Base-by-base conservation (phyloP, 257 asterid species). In the Scutellaria galericulata region DNA sequence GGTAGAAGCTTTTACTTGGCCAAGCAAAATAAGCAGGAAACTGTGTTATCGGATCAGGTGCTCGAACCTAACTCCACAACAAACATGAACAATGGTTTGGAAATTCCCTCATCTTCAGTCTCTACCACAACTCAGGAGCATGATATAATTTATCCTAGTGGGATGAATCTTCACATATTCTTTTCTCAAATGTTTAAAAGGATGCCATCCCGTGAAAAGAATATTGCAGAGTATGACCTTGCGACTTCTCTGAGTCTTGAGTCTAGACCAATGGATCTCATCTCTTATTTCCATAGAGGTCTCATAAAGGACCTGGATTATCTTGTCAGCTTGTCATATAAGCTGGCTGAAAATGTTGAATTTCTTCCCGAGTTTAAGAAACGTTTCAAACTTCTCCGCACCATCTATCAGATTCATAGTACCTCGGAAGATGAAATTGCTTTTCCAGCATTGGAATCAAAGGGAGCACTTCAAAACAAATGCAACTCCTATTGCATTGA, bases 391-490 rank as follows among this genome's bases (percentile, higher is more conserved):
- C 79, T 74, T 61, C 42, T 92, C 56, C 85, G 75, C 42, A 77
- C 66, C 74, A 79, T 92, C 55, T 88, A 86, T 64, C 85, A 85
- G 65, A 41, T 78, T 69, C 97, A 92, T 71, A 88, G 93, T 68
- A 77, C 75, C 72, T 81, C 92, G 5, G 96, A 92, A 80, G 95
- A 86, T 73, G 89, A 82, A 73, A 77, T 87, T 75, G 82, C 83
- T 61, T 92, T 92, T 76, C 98, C 98, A 9, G 90, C 92, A 68
- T 80, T 90, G 72, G 98, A 92, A 72, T 83, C 88, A 12, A 92
- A 82, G 89, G 94, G 84, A 22, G 87, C 85, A 40, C 88, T 84
- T 64, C 87, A 76, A 70, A 90, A 88, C 73, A 59, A 87, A 68
- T 87, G 96, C 74, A 93, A 85, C 64, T 86, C 92, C 46, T 92